phyloP scores from a whole-genome alignment of 441 rosid species.

The Populus hybrid region DNA sequence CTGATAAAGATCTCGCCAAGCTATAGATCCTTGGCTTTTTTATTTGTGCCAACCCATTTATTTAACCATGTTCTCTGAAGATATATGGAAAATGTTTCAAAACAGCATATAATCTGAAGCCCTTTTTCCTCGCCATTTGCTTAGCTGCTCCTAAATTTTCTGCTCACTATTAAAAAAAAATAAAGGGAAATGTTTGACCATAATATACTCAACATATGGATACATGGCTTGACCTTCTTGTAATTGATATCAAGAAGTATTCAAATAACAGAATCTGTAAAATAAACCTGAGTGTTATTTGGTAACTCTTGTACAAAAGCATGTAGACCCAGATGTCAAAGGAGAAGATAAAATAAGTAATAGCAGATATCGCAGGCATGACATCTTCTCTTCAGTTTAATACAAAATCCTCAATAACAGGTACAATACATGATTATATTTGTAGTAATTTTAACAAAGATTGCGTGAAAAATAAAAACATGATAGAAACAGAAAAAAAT shows the following conservation, averaged over 20 bases:
- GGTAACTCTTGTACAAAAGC: background rate
- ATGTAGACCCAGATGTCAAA: background rate
- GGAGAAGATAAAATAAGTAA: background rate
- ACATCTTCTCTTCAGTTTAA: constrained; percentile 13
- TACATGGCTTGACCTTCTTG: too few species aligned
- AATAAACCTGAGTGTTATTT: background rate
- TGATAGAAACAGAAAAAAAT: constrained; percentile 7
- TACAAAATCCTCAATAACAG: constrained; percentile 16
- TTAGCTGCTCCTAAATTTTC: background rate
- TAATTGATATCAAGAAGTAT: background rate
- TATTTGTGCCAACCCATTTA: background rate
- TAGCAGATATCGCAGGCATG: constrained; percentile 10
- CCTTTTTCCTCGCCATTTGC: too few species aligned
- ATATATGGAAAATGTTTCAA: background rate
- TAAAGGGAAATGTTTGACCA: background rate
- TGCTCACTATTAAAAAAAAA: background rate
- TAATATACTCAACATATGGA: too few species aligned
- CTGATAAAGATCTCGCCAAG: constrained; percentile 5
- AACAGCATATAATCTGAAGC: background rate
- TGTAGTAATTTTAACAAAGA: constrained; percentile 11
- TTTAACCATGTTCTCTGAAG: background rate
- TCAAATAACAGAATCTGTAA: background rate
- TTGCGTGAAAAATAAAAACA: background rate
- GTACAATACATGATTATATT: constrained; percentile 2
- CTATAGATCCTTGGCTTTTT: background rate